Evolutionary conservation across 2,329 filamentous ascomycete genomes (phyloP), one percentile per base, ranked within the genome.

Genomic region (Fusarium begoniae): DNA sequence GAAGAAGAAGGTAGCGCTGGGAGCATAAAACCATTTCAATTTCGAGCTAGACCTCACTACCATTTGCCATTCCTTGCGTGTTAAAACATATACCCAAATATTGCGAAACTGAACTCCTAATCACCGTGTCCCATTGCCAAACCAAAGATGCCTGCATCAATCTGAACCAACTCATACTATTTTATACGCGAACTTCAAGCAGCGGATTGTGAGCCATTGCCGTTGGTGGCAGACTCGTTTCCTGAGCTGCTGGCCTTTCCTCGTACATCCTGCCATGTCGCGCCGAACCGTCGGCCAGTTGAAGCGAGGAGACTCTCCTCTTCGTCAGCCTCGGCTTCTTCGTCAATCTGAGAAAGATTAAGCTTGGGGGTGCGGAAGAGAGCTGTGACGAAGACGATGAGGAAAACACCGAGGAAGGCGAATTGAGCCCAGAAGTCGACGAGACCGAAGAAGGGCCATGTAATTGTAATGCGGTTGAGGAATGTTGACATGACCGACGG

Each of bases 341-440:
- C 93, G 74, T 98, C 96, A 13, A 97, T 82, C 78, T 95, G 91
- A 51, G 90, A 88, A 63, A 96, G 87, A 77, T 96, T 90, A 41
- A 98, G 83, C 79, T 89, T 91, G 0, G 96, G 95, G 3, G 94
- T 91, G 47, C 93, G 91, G 87, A 98, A 92, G 1, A 98, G 84
- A 7, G 93, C 90, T 2, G 93, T 93, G 28, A 94, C 67, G 76
- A 98, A 93, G 18, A 97, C 91, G 62, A 98, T 84, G 15, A 98
- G 82, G 82, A 97, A 98, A 26, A 98, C 87, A 40, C 83, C 92
- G 48, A 99, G 84, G 84, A 99, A 98, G 18, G 89, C 93, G 80
- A 98, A 98, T 79, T 99, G 96, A 0, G 95, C 94, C 95, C 95
- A 99, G 82, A 98, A 99, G 75, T 94, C 90, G n/a, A 98, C 85